phyloP scores from a whole-genome alignment of 1,139 yeast genomes.

The Geotrichum klebahnii region DNA sequence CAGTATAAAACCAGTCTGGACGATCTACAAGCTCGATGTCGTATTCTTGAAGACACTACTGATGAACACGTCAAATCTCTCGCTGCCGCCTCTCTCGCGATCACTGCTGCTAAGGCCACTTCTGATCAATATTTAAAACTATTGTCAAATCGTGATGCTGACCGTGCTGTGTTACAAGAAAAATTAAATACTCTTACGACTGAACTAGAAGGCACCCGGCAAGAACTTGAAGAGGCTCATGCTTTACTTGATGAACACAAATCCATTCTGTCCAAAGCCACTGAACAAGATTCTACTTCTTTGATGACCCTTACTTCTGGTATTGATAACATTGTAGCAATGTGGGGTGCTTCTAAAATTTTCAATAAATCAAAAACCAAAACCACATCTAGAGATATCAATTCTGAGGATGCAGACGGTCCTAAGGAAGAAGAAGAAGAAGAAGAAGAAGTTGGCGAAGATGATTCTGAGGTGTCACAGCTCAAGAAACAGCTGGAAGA shows the following conservation, averaged over 20 bases:
- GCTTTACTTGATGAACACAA: conserved; percentile 13
- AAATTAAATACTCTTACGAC: conserved; percentile 25
- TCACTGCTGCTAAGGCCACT: conserved; percentile 32
- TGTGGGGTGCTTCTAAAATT: conserved; percentile 34
- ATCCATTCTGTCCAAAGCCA: conserved; percentile 2
- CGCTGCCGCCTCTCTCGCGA: conserved; percentile 34
- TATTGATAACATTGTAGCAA: conserved; percentile 31
- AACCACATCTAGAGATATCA: conserved; percentile 12
- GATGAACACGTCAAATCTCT: conserved; percentile 32
- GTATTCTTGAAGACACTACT: conserved; percentile 30
- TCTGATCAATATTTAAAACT: conserved; percentile 27
- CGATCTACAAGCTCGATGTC: conserved; percentile 21
- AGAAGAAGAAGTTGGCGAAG: too few relatives aligned
- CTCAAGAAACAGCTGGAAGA: conserved; percentile 28
- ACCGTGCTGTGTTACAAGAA: conserved; percentile 25
- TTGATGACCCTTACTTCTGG: conserved; percentile 31
- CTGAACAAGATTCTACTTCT: conserved; percentile 22
- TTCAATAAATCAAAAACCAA: conserved; percentile 21
- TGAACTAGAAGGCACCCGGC: conserved; percentile 27
- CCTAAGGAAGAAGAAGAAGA: conserved; percentile 19
- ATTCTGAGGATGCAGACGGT: conserved; percentile 17
- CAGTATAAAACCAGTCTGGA: conserved; percentile 27
- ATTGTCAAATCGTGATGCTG: conserved; percentile 27
- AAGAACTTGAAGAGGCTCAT: conserved; percentile 26
- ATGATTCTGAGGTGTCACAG: conserved; percentile 25